Evolutionary conservation across 352 stramenopile genomes (phyloP).

Genomic region (Pythium phragmitis): DNA sequence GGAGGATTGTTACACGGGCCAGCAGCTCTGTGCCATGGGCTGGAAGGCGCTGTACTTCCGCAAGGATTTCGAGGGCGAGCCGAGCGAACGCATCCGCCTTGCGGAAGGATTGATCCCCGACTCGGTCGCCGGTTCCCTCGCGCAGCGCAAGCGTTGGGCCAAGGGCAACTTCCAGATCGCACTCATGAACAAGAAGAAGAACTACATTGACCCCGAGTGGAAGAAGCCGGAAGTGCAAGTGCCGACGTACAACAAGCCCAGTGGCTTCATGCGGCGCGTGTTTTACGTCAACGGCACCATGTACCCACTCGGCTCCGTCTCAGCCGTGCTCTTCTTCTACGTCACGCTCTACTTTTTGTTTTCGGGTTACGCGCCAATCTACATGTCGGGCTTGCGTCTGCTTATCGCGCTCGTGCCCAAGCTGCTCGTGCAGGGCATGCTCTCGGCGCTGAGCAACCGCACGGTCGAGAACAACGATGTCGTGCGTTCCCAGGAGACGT

Average conservation of each 20-base stretch:
- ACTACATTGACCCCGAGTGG: slow-evolving; percentile 43
- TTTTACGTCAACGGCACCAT: slow-evolving; percentile 84
- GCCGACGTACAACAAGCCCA: slow-evolving; percentile 53
- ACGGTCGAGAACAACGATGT: slow-evolving; percentile 85
- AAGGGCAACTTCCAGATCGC: slow-evolving; percentile 49
- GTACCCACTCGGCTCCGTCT: slow-evolving; percentile 79
- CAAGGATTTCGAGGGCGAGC: slow-evolving; percentile 48
- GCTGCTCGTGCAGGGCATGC: slow-evolving; percentile 69
- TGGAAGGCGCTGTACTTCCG: slow-evolving; percentile 51
- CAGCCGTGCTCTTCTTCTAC: slow-evolving; percentile 81
- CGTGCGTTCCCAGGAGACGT: slow-evolving; percentile 79
- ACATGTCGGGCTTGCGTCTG: slow-evolving; percentile 68
- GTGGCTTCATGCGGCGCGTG: slow-evolving; percentile 73
- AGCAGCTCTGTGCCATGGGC: slow-evolving; percentile 39
- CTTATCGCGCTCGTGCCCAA: slow-evolving; percentile 80
- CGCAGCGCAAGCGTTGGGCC: slow-evolving; percentile 36
- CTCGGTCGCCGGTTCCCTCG: slow-evolving; percentile 36
- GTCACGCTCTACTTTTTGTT: slow-evolving; percentile 87
- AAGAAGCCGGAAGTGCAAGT: slow-evolving; percentile 27
- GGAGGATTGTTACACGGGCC: slow-evolving; percentile 50
- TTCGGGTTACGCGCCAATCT: slow-evolving; percentile 78
- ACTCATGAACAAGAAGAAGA: slow-evolving; percentile 50
- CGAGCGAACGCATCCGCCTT: slow-evolving; percentile 42
- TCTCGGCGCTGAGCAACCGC: slow-evolving; percentile 79
- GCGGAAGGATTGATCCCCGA: slow-evolving; percentile 46